phyloP scores from a whole-genome alignment of 768 basidiomycete species.

The Mycena rebaudengoi region DNA sequence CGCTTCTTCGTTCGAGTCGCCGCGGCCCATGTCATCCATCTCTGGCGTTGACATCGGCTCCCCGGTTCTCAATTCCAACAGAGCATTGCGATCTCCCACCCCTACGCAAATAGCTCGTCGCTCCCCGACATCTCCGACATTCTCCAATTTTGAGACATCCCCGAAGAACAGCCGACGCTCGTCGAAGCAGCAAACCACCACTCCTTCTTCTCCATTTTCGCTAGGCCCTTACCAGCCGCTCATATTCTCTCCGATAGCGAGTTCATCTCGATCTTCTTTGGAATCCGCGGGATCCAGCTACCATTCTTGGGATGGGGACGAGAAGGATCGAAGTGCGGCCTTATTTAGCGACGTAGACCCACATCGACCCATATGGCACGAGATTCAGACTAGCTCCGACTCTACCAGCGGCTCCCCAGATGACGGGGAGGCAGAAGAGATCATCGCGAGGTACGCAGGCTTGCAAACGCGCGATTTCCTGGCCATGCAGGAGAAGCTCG shows the following conservation, averaged over 20 bases:
- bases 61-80: constrained; percentile 48
- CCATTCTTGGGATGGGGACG: constrained; percentile 78
- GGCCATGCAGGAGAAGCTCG: constrained; percentile 78
- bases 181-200: constrained; percentile 64
- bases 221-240: constrained; percentile 63
- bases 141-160: constrained; percentile 51
- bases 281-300: constrained; percentile 87
- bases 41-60: constrained; percentile 61
- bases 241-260: constrained; percentile 74
- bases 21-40: constrained; percentile 56
- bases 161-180: constrained; percentile 55
- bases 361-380: constrained; percentile 70
- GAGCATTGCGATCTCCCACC: constrained; percentile 65
- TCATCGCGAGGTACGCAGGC: constrained; percentile 71
- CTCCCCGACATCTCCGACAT: constrained; percentile 62
- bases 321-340: constrained; percentile 59
- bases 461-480: constrained; percentile 75
- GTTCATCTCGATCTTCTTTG: constrained; percentile 81
- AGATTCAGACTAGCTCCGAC: constrained; percentile 60
- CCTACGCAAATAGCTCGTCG: constrained; percentile 68
- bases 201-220: constrained; percentile 59
- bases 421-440: constrained; percentile 70
- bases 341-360: constrained; percentile 63
- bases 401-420: constrained; percentile 61
- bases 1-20: constrained; percentile 38